Evolutionary conservation across 78 protist genomes (phyloP).

Genomic region (Anaeramoeba ignava): DNA sequence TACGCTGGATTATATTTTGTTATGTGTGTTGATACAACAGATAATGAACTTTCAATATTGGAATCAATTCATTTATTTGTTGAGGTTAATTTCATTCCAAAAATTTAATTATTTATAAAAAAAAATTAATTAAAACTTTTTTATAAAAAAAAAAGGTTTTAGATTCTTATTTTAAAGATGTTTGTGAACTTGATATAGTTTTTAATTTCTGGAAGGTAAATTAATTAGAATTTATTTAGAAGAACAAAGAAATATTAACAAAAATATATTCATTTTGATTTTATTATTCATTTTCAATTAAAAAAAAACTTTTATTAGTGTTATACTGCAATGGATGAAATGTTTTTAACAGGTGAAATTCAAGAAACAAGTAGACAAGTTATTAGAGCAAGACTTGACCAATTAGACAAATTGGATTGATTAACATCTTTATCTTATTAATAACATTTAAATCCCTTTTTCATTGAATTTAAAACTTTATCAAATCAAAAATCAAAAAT

Average conservation of each 20-base stretch:
- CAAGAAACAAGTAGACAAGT: constrained; percentile 75
- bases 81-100: constrained; percentile 47
- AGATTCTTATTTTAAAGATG: constrained; percentile 87
- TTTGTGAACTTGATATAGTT: constrained; percentile 94
- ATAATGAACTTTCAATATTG: constrained; percentile 79
- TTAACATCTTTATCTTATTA: too few relatives aligned
- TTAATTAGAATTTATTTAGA: too few relatives aligned
- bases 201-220: constrained; percentile 74
- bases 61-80: constrained; percentile 92
- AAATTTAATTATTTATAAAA: background rate
- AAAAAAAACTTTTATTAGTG: constrained; percentile 24
- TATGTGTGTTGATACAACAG: constrained; percentile 74
- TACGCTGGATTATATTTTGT: constrained; percentile 90
- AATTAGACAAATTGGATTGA: too few relatives aligned
- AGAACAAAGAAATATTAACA: too few relatives aligned
- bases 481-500: too few relatives aligned
- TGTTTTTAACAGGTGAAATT: constrained; percentile 90
- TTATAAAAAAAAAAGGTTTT: constrained; percentile 25
- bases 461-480: too few relatives aligned
- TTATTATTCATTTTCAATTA: background rate
- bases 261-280: too few relatives aligned
- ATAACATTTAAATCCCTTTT: too few relatives aligned
- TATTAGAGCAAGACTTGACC: constrained; percentile 32
- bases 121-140: background rate
- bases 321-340: constrained; percentile 84